Percentiles rank a stretch among this genome's conserved stretches.
Evolutionary conservation across 164 flowering plant genomes (phyloP).

Genomic region (Kingdonia uniflora): DNA sequence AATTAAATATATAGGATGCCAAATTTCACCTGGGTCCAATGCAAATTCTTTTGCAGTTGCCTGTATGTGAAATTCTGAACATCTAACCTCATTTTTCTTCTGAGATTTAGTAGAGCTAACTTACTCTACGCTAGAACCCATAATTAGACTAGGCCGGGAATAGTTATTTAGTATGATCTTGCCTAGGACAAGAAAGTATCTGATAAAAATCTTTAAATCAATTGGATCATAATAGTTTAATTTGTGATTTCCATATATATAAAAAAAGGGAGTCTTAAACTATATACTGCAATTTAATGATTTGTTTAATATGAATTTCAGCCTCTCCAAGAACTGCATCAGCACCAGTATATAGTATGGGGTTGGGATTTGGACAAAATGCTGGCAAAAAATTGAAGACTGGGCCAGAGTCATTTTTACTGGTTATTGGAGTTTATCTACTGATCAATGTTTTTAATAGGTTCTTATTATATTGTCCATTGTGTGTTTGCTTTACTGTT

Average conservation of each 20-base stretch:
- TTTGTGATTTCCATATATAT: no score
- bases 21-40: constrained; percentile 22
- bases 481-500: background rate
- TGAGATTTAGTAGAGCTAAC: no score
- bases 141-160: no score
- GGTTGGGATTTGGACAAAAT: constrained; percentile 1
- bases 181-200: no score
- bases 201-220: background rate
- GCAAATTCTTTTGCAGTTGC: constrained; percentile 26
- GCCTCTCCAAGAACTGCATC: constrained; percentile 10
- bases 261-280: background rate
- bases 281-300: no score
- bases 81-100: no score
- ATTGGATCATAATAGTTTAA: no score
- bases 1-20: constrained; percentile 10
- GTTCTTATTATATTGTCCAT: background rate
- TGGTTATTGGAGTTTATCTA: background rate
- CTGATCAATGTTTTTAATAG: constrained; percentile 1
- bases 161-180: no score
- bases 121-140: no score
- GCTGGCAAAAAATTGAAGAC: background rate
- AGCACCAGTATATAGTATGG: constrained; percentile 5
- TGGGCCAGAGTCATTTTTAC: background rate
- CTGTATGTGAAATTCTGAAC: constrained; percentile 19
- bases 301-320: constrained; percentile 5